Base-by-base conservation (phyloP, 768 basidiomycete species). In the Cystofilobasidium ferigula region DNA sequence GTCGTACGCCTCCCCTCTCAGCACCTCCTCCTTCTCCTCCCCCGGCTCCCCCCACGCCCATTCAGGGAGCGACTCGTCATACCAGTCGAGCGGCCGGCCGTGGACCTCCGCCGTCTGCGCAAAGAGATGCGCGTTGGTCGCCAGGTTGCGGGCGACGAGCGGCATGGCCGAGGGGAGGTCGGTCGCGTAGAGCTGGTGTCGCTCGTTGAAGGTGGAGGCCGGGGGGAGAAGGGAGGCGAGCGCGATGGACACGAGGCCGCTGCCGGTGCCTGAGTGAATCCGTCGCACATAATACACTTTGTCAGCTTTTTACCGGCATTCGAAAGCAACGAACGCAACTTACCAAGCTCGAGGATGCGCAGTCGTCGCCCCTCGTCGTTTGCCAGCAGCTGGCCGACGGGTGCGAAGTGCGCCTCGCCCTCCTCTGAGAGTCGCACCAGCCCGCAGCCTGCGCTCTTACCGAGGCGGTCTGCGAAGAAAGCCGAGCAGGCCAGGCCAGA, bases 401-500 rank as follows among this genome's bases (percentile, higher is more conserved):
- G 74, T 0, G 67, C 16, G 78, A 72, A 51, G 72, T 73, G 38
- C 81, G 61, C 30, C 62, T 66, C 40, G 61, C 63, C 54, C 73
- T 36, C 53, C 57, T 32, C 56, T 66, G 62, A 35, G 67, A 57
- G 56, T 71, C 63, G 61, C 57, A 72, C 34, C 3, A 26, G 22
- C 14, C 9, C 28, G 26, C 26, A 16, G n/a, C 28, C 14, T 12
- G 48, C 43, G 22, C 30, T 36, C 24, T 47, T 18, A 18, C 12
- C 36, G 35, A 67, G 56, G 6, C 64, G 66, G 34, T 66, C 45
- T 67, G 82, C 78, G 5, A 94, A 77, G 88, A 88, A 92, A 2
- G 89, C 82, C 64, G 86, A 85, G 24, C 92, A 77, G 8, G 88
- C 90, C 56, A 94, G 80, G 2, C 92, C 92, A 48, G 90, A 92